These are phyloP conservation scores for Conoideocrella luteorostrata DNA, from an alignment of 2,329 filamentous ascomycete species.

Conservation along the genomic window DNA sequence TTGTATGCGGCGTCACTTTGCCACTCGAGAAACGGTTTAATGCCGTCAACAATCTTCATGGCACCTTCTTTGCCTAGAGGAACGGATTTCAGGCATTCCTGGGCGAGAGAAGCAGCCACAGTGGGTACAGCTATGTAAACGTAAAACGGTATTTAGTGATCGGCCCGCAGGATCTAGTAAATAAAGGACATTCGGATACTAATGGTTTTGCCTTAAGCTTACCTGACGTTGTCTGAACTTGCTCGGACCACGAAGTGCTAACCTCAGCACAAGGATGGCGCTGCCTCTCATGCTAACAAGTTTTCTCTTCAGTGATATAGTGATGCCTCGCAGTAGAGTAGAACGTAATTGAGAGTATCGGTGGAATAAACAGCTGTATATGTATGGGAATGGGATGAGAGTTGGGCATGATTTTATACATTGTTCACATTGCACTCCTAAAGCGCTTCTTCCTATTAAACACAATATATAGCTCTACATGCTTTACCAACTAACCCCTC, in stretches of 20 bases:
- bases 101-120: constrained; percentile 29
- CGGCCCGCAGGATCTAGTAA: background rate
- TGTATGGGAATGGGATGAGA: no score
- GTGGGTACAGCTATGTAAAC: constrained; percentile 18
- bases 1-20: constrained; percentile 42
- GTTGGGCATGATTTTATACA: no score
- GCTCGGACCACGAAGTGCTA: constrained; percentile 10
- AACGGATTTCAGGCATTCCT: constrained; percentile 32
- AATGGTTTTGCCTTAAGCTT: background rate
- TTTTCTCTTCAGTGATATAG: no score
- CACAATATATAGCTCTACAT: no score
- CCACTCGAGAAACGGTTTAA: constrained; percentile 38
- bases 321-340: no score
- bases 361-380: no score
- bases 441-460: no score
- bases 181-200: no score
- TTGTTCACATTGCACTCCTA: no score
- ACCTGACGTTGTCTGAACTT: constrained; percentile 3
- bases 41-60: constrained; percentile 27
- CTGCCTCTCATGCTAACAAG: no score
- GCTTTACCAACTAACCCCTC: no score
- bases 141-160: background rate
- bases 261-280: constrained; percentile 11
- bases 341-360: no score
- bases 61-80: constrained; percentile 30